These are phyloP conservation scores for Cercospora sojina DNA, from an alignment of 2,329 filamentous ascomycete species.

Conservation along the genomic window DNA sequence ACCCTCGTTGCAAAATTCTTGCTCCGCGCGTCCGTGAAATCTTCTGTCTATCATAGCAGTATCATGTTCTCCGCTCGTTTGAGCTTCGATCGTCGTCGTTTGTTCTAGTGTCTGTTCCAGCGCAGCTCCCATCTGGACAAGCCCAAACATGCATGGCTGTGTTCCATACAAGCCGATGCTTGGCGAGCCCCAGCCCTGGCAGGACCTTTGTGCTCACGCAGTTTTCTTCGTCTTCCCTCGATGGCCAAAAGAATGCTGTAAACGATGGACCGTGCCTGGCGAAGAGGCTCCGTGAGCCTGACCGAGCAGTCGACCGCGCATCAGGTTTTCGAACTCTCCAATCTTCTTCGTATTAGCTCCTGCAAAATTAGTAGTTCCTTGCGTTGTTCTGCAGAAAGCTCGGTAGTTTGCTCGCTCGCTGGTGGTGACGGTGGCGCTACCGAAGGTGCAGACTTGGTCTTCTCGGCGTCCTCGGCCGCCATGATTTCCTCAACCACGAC, in stretches of 20 bases:
- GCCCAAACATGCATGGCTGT: background rate
- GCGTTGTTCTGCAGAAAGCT: constrained; percentile 38
- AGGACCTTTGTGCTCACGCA: background rate
- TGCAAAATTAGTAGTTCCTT: constrained; percentile 38
- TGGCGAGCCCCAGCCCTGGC: background rate
- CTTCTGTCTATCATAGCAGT: background rate
- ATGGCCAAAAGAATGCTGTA: background rate
- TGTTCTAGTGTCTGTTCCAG: background rate
- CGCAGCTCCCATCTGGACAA: background rate
- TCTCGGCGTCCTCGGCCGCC: constrained; percentile 33
- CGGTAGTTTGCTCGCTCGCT: constrained; percentile 36
- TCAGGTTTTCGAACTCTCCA: constrained; percentile 35
- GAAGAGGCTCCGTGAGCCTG: background rate
- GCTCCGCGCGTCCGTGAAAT: background rate
- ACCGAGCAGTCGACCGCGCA: background rate
- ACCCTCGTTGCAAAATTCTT: background rate
- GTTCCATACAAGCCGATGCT: background rate
- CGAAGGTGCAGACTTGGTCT: constrained; percentile 27
- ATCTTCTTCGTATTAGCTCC: constrained; percentile 38
- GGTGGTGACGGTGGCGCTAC: constrained; percentile 33
- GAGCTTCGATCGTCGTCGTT: background rate
- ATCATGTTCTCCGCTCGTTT: background rate
- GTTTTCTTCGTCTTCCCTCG: background rate
- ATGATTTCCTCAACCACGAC: constrained; percentile 43
- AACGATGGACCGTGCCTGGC: background rate